Base-by-base conservation (phyloP, 2,329 filamentous ascomycete genomes). In the Polychaeton citri region DNA sequence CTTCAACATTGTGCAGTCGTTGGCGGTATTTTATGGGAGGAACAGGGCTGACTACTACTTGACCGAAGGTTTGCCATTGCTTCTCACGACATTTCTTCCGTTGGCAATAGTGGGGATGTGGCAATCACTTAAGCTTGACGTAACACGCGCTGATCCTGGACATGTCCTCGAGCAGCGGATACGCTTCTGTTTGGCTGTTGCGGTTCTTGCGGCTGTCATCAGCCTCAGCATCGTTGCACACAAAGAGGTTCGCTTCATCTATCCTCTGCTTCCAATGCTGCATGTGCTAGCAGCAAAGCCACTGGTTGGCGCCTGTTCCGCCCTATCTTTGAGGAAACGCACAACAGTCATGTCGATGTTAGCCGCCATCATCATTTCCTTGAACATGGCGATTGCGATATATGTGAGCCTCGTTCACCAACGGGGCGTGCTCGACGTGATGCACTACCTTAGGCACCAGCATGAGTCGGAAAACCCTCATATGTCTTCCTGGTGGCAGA, bases 221-320 rank as follows among this genome's bases (percentile, higher is more conserved):
- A 58, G 66, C 2, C 69, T 96, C 21, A 93, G 84, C 2, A 53
- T 82, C 32, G 82, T 96, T 46, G 77, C 85, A 1, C 90, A 98
- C 63, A 98, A 98, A 58, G 90, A 98, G 67, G 83, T 94, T 48
- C 84, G 90, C 51, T 98, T 98, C 64, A 82, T 96, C 46, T 94
- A 93, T 51, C 88, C 90, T 1, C 71, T 98, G 13, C 71, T 96
- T 2, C 88, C 90, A 2, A 71, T 79, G n/a, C 70, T 98, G 5
- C 84, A 90, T 54, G 64, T 94, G 43, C 65, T 96, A 26, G 75
- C 82, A 2, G 84, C 85, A 0, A 72, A 75, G 0, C 69, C 76
- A 2, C 60, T 83, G 12, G 15, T 15, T 3, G 24, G 15, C 5
- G 3, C 7, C 5, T 28, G 15, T 7, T 65, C 72, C 2, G 57